Percentiles rank a stretch among this genome's conserved stretches.
phyloP scores from a whole-genome alignment of 1,284 basidiomycete species.

The Stereum hirsutum region DNA sequence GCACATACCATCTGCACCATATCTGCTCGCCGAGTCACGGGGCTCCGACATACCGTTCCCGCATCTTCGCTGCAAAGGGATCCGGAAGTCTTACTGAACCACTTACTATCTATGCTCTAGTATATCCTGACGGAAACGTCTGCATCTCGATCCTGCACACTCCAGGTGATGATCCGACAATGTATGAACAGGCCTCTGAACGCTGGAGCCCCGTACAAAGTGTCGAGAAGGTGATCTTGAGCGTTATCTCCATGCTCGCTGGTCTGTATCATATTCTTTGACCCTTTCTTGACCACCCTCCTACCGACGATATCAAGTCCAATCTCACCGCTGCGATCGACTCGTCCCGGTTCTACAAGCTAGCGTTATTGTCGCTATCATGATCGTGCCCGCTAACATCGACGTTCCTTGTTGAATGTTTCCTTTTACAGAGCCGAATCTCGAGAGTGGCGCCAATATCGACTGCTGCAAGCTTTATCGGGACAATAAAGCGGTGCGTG shows the following conservation, averaged over 20 bases:
- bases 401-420: background rate
- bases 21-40: too few relatives aligned
- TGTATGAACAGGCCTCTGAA: constrained; percentile 92
- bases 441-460: constrained; percentile 97
- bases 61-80: background rate
- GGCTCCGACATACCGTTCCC: constrained; percentile 1
- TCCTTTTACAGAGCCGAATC: constrained; percentile 87
- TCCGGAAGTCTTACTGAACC: background rate
- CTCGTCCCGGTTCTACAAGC: background rate
- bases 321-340: background rate
- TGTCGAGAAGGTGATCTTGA: constrained; percentile 93
- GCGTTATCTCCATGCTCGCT: constrained; percentile 98
- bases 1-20: background rate
- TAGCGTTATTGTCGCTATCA: background rate
- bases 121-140: constrained; percentile 91
- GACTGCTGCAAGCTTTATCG: constrained; percentile 95
- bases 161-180: constrained; percentile 89
- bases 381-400: background rate
- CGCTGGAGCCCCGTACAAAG: constrained; percentile 98
- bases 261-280: constrained; percentile 34
- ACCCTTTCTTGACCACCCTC: constrained; percentile 3
- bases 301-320: background rate
- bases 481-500: constrained; percentile 59
- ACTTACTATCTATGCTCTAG: too few relatives aligned
- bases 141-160: constrained; percentile 99